Evolutionary conservation across 2,329 filamentous ascomycete species (phyloP), one percentile per base, ranked within the genome.

Genomic region (Fusarium nodosum): DNA sequence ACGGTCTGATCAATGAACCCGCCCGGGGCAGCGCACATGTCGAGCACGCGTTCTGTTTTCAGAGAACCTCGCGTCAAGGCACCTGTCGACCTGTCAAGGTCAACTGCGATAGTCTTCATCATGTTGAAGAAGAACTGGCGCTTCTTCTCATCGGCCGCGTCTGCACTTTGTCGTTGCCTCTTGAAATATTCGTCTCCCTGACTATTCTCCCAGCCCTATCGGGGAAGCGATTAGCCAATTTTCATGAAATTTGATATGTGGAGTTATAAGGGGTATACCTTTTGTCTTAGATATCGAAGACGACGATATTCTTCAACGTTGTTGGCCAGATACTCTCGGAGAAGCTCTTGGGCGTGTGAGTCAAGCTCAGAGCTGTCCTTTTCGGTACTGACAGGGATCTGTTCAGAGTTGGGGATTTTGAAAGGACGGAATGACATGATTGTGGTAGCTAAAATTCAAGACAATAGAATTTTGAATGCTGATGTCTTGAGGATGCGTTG

Each of bases 11-110:
- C 63, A 4, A 84, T 74, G 66, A 86, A 89, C 2, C 83, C 86
- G 7, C 86, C 86, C 0, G 86, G 86, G 0, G 86, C 86, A 78
- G 85, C 83, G 73, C 86, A 87, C 64, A 87, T 78, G 66, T 89
- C 86, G 2, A 89, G 81, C 22, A 88, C 78, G 11, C 45, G 47
- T 30, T 26, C 31, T 5, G 48, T 28, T 7, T 18, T 22, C n/a
- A 42, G 8, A 13, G 31, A 4, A 7, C 3, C 22, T 16, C 80
- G 60, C 13, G 47, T 60, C n/a, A 84, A 75, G 16, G 76, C 79
- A 4, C 60, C 54, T 1, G 79, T 82, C 0, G 55, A 53, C 1
- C 36, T 11, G 10, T 86, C 68, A 24, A 87, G 72, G 50, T 86
- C 80, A 3, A 74, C 18, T 3, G 74, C 83, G 36, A 87, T 83